Conservation (phyloP, 148 eudicot species). For the Talinum fruticosum region DNA sequence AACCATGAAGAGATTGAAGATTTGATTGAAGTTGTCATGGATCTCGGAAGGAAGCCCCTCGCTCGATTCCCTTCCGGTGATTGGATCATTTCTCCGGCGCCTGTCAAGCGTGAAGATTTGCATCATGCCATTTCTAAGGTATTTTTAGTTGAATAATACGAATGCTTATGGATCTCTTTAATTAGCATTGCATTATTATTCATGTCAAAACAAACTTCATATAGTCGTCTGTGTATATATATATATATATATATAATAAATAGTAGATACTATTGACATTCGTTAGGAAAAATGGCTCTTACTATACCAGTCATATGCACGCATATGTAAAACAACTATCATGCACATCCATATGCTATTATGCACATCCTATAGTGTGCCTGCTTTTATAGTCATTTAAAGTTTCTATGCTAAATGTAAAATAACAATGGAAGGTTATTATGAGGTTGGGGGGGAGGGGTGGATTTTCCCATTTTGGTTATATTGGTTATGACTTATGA, state of each 20-base stretch:
- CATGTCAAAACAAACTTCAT: too few species aligned
- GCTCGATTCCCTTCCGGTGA: conserved; percentile 96
- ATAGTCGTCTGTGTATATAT: too few species aligned
- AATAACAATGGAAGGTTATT: neutral
- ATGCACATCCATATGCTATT: too few species aligned
- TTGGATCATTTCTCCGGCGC: conserved; percentile 76
- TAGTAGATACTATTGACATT: too few species aligned
- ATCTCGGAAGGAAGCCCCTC: conserved; percentile 88
- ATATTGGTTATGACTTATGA: too few species aligned
- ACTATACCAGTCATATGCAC: too few species aligned
- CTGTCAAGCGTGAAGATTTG: conserved; percentile 75
- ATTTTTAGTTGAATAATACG: conserved; percentile 4
- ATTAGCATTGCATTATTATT: neutral
- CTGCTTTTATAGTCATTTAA: too few species aligned
- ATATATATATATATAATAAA: too few species aligned
- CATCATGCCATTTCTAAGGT: conserved; percentile 86
- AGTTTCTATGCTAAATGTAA: neutral
- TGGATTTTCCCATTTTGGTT: neutral
- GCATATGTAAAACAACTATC: too few species aligned
- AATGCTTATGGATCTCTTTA: neutral
- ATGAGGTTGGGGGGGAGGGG: too few species aligned
- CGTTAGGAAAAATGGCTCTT: too few species aligned
- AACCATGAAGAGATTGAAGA: conserved; percentile 58
- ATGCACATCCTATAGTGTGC: too few species aligned
- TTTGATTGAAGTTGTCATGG: conserved; percentile 88